These are phyloP conservation scores for Sclerotinia nivalis DNA, from an alignment of 2,329 filamentous ascomycete species.

Conservation along the genomic window DNA sequence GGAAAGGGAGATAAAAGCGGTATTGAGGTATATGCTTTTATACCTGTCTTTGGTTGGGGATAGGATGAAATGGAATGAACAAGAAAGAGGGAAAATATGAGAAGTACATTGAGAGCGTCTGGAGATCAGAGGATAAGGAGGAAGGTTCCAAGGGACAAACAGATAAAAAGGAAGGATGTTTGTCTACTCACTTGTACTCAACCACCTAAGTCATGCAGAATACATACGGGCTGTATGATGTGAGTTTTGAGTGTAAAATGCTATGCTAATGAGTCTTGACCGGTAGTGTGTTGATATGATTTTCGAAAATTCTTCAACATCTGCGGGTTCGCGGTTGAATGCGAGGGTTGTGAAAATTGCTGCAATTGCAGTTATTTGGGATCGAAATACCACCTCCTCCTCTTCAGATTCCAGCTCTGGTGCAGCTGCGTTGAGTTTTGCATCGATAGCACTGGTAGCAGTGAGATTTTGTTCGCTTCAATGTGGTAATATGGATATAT, in stretches of 20 bases:
- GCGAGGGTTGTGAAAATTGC: conserved; percentile 53
- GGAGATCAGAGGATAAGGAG: too few relatives aligned
- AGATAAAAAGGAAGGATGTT: too few relatives aligned
- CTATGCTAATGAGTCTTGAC: neutral
- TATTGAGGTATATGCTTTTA: too few relatives aligned
- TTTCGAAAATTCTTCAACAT: conserved; percentile 55
- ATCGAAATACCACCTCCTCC: conserved; percentile 25
- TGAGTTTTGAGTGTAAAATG: neutral
- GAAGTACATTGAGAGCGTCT: too few relatives aligned
- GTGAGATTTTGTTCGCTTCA: neutral
- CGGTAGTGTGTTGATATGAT: conserved; percentile 67
- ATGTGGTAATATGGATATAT: neutral
- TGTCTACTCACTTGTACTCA: too few relatives aligned
- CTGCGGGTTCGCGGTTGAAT: conserved; percentile 57
- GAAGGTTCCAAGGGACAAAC: too few relatives aligned
- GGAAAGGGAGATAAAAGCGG: too few relatives aligned
- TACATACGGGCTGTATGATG: conserved; percentile 63
- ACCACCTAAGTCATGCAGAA: too few relatives aligned
- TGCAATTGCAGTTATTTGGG: conserved; percentile 13
- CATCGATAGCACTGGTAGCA: neutral
- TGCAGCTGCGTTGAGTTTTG: neutral
- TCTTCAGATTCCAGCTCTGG: neutral
- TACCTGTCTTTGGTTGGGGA: too few relatives aligned
- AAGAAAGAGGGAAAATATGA: too few relatives aligned
- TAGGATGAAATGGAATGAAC: too few relatives aligned